phyloP scores from a whole-genome alignment of 2,329 filamentous ascomycete genomes.

The Colletotrichum sansevieriae region DNA sequence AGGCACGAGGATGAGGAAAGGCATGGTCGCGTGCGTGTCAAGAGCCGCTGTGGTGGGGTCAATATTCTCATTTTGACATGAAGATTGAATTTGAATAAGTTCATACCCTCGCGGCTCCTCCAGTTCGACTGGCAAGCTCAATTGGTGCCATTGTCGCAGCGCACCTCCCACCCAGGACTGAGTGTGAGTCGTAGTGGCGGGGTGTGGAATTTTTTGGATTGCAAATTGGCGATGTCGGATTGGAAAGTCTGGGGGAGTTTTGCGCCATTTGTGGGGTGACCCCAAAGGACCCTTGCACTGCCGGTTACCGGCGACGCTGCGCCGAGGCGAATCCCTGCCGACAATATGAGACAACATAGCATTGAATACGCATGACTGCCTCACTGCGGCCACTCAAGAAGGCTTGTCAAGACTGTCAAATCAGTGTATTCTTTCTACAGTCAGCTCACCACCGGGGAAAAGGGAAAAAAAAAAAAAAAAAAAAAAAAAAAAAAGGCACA shows the following conservation, averaged over 20 bases:
- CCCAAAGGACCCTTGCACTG: slow-evolving; percentile 31
- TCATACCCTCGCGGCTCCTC: slow-evolving; percentile 61
- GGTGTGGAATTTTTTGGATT: slow-evolving; percentile 42
- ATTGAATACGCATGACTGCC: too few species aligned
- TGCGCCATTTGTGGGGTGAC: slow-evolving; percentile 28
- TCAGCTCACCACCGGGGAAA: too few species aligned
- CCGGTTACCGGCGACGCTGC: slow-evolving; percentile 36
- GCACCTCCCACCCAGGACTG: slow-evolving; percentile 35
- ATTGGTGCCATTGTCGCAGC: slow-evolving; percentile 62
- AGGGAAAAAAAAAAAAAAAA: too few species aligned
- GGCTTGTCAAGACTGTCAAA: neutral
- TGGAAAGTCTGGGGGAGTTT: slow-evolving; percentile 42
- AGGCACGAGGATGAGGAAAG: slow-evolving; percentile 37
- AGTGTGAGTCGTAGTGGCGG: slow-evolving; percentile 38
- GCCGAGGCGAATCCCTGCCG: slow-evolving; percentile 26
- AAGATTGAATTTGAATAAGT: neutral
- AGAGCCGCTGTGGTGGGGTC: slow-evolving; percentile 51
- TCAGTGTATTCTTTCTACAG: neutral
- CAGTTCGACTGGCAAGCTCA: slow-evolving; percentile 62
- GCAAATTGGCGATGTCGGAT: slow-evolving; percentile 44
- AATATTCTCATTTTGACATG: slow-evolving; percentile 25
- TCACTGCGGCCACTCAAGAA: too few species aligned
- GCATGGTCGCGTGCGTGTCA: slow-evolving; percentile 44
- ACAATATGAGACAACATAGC: neutral
- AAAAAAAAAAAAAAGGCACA: neutral